Evolutionary conservation across 371 early-diverging fungal species (phyloP), one percentile per base, ranked within the genome.

Genomic region (Mortierella sp.): DNA sequence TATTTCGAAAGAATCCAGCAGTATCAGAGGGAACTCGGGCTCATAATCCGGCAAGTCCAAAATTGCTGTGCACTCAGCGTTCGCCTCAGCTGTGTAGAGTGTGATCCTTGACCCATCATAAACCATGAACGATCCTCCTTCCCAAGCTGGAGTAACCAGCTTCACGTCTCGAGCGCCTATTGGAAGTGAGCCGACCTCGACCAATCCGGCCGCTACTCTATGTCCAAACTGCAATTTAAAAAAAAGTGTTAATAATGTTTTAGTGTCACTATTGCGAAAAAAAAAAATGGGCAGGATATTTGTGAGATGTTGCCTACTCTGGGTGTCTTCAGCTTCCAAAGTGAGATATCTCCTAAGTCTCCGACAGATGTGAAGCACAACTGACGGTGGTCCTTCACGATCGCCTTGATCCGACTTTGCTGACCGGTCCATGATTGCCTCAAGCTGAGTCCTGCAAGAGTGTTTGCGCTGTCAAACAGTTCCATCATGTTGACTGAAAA

Each of bases 401-500:
- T 86, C 84, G 91, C 73, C 81, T 83, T 81, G 16, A 93, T 93
- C 0, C 91, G 76, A 56, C 87, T 84, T 38, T 90, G 92, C 78
- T 94, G 96, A 0, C 94, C 95, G 10, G 91, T 80, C 96, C 96
- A 96, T 1, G 93, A 91, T 73, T 93, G 92, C 71, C 92, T 89
- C 10, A 94, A 78, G 29, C 91, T 86, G 7, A 96, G 84, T 55
- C 90, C 90, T 6, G 95, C 91, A 35, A 89, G 83, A 56, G 92
- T 91, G 80, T 92, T 90, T 0, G 92, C 89, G 1, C 90, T 89
- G 60, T 94, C 95, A 68, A 96, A 92, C 56, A 96, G 94, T 79
- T 96, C 96, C 74, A 95, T 91, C 56, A 96, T 84, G 75, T 95
- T 94, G 78, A 95, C 90, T 14, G 93, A 91, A 78, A 94, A 96